phyloP scores from a whole-genome alignment of 306 rosid genomes.

The Rubus idaeus region DNA sequence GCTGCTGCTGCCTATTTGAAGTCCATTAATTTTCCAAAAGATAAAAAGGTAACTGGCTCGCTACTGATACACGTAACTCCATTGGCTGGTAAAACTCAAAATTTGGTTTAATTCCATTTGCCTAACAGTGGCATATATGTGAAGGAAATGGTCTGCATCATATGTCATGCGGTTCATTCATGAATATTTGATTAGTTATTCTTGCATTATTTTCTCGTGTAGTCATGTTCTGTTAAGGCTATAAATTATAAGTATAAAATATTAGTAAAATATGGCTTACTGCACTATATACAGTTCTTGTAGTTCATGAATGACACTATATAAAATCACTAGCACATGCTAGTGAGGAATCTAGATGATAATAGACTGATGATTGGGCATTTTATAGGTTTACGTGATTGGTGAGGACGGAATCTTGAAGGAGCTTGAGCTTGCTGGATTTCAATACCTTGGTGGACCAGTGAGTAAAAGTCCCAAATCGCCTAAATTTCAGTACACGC shows the following conservation, averaged over 20 bases:
- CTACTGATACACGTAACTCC: background rate
- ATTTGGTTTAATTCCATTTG: background rate
- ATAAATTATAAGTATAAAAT: background rate
- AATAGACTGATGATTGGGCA: constrained; percentile 28
- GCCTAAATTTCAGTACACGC: background rate
- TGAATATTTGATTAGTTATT: background rate
- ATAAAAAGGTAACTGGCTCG: constrained; percentile 64
- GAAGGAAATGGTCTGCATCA: constrained; percentile 1
- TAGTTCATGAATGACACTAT: background rate
- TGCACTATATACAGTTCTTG: background rate
- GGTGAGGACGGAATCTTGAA: constrained; percentile 99
- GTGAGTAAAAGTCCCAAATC: constrained; percentile 43
- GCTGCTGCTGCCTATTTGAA: constrained; percentile 95
- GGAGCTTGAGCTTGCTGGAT: constrained; percentile 98
- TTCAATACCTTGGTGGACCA: constrained; percentile 92
- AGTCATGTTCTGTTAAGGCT: background rate
- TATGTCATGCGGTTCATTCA: background rate
- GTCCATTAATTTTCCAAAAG: constrained; percentile 89
- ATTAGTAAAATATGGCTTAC: background rate
- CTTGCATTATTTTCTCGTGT: background rate
- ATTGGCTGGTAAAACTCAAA: background rate
- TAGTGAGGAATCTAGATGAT: constrained; percentile 20
- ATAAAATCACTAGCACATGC: background rate
- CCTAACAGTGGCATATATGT: background rate
- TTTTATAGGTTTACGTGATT: constrained; percentile 83